A percentile compares a stretch with the other conserved stretches of the same genome.
phyloP scores from a whole-genome alignment of 371 early-diverging fungal genomes.

The Catenaria anguillulae region DNA sequence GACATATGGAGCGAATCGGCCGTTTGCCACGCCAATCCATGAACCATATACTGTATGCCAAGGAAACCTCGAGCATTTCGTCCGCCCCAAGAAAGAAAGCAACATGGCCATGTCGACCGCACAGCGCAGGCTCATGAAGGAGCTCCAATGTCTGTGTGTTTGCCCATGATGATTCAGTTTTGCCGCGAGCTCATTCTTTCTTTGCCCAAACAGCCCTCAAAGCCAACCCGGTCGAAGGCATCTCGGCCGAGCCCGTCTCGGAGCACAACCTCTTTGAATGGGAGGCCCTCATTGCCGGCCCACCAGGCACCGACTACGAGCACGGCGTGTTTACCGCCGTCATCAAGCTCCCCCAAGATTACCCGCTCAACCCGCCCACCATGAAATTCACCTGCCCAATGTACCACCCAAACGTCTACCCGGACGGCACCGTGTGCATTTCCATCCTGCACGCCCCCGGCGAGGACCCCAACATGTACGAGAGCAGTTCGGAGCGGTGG shows the following conservation, averaged over 20 bases:
- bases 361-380: slow-evolving; percentile 4
- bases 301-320: slow-evolving; percentile 5
- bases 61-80: no score
- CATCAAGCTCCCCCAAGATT: not conserved
- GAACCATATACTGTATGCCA: no score
- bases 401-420: slow-evolving; percentile 45
- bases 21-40: no score
- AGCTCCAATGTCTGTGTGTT: not conserved
- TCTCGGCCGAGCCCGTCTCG: not conserved
- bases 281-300: slow-evolving; percentile 71
- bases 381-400: slow-evolving; percentile 23
- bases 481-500: slow-evolving; percentile 84
- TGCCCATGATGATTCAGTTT: not conserved
- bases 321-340: slow-evolving; percentile 2
- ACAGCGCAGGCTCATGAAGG: not conserved
- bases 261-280: slow-evolving; percentile 92
- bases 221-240: not conserved
- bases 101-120: no score
- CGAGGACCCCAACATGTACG: slow-evolving; percentile 94
- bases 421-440: slow-evolving; percentile 96
- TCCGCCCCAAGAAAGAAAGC: no score
- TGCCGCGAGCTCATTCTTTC: not conserved
- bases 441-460: slow-evolving; percentile 98
- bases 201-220: not conserved
- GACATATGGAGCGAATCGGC: no score